Evolutionary conservation across 768 basidiomycete species (phyloP).

Genomic region (Kwoniella botswanensis): DNA sequence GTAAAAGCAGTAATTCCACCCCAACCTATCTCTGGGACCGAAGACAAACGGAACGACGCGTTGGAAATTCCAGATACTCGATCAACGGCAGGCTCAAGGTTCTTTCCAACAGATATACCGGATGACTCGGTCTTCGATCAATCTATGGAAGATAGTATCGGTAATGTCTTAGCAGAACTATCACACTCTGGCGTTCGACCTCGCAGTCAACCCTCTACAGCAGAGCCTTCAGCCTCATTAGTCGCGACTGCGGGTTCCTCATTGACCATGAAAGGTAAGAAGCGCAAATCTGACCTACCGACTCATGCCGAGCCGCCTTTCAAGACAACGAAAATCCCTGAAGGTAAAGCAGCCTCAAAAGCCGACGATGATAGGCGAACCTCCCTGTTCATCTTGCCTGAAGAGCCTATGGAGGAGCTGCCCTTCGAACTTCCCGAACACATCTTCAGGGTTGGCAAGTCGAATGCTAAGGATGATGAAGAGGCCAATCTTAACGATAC

Average conservation of each 20-base stretch:
- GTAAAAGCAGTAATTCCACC: neutral
- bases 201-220: neutral
- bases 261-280: slow-evolving; percentile 3
- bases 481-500: no score
- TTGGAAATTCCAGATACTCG: neutral
- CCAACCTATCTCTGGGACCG: neutral
- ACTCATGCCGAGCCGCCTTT: neutral
- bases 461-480: neutral
- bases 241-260: neutral
- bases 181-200: slow-evolving; percentile 8
- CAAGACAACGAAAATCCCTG: neutral
- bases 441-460: slow-evolving; percentile 1
- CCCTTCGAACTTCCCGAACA: slow-evolving; percentile 19
- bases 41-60: neutral
- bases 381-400: slow-evolving; percentile 12
- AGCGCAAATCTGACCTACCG: slow-evolving; percentile 4
- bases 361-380: neutral
- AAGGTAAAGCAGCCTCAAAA: neutral
- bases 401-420: slow-evolving; percentile 15
- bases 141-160: slow-evolving; percentile 19
- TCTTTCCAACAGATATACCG: slow-evolving; percentile 3
- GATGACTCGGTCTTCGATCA: neutral
- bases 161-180: slow-evolving; percentile 14
- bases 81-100: slow-evolving; percentile 1
- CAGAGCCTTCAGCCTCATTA: neutral